phyloP scores from a whole-genome alignment of 306 rosid genomes.

The Medicago lupulina region DNA sequence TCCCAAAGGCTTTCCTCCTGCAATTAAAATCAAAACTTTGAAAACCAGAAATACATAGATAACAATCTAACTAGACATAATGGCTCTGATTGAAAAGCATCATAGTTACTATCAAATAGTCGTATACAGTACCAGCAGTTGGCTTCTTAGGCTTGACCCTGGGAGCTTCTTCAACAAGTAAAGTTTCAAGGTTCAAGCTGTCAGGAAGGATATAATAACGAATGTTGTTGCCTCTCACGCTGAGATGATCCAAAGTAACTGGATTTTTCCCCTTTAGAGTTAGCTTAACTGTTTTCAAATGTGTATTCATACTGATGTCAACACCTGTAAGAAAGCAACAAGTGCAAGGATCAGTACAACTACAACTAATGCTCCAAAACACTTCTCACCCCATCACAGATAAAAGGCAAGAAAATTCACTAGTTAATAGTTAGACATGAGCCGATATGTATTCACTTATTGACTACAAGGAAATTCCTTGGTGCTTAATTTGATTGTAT shows the following conservation, averaged over 20 bases:
- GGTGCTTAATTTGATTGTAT: slow-evolving; percentile 13
- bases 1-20: slow-evolving; percentile 94
- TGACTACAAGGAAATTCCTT: background rate
- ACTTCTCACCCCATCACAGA: slow-evolving; percentile 5
- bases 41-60: slow-evolving; percentile 1
- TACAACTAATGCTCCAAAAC: slow-evolving; percentile 33
- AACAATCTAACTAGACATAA: background rate
- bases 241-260: slow-evolving; percentile 91
- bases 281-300: slow-evolving; percentile 90
- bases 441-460: background rate
- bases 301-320: slow-evolving; percentile 71
- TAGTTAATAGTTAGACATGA: slow-evolving; percentile 24
- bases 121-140: slow-evolving; percentile 71
- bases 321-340: slow-evolving; percentile 56
- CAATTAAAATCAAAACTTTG: slow-evolving; percentile 28
- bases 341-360: slow-evolving; percentile 41
- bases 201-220: slow-evolving; percentile 74
- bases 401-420: background rate
- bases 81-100: background rate
- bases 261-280: slow-evolving; percentile 95
- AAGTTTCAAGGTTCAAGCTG: slow-evolving; percentile 58
- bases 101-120: slow-evolving; percentile 2
- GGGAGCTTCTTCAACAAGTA: slow-evolving; percentile 62
- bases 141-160: slow-evolving; percentile 97
- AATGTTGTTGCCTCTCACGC: slow-evolving; percentile 93